Percentiles rank a stretch among this genome's conserved stretches.
phyloP scores from a whole-genome alignment of 75 land plant species.

The Ceratopteris richardii region DNA sequence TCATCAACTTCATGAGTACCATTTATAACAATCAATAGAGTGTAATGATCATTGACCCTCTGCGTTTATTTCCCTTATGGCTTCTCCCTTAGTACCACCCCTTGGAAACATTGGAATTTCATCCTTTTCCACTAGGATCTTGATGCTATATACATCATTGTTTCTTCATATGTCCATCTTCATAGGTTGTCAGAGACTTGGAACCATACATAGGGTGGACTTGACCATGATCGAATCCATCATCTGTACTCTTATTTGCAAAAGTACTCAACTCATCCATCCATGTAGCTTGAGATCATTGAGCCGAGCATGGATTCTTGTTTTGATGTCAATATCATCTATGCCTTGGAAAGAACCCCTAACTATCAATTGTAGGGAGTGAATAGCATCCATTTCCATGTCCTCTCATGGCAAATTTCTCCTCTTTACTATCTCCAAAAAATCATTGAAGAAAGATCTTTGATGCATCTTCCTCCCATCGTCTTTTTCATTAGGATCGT shows the following conservation, averaged over 20 bases:
- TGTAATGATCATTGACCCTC: too few relatives aligned
- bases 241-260: slow-evolving; percentile 89
- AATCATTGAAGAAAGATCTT: slow-evolving; percentile 90
- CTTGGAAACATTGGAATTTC: slow-evolving; percentile 88
- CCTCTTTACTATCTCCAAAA: slow-evolving; percentile 85
- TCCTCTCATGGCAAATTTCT: slow-evolving; percentile 94
- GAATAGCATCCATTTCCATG: slow-evolving; percentile 85
- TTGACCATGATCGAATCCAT: slow-evolving; percentile 83
- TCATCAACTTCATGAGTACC: too few relatives aligned
- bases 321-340: slow-evolving; percentile 56
- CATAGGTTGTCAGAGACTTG: too few relatives aligned
- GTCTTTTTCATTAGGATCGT: slow-evolving; percentile 85
- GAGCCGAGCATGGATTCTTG: slow-evolving; percentile 49
- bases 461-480: slow-evolving; percentile 93
- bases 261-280: slow-evolving; percentile 94
- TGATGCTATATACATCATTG: slow-evolving; percentile 79
- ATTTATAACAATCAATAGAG: too few relatives aligned
- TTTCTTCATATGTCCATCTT: too few relatives aligned
- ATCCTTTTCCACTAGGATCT: slow-evolving; percentile 71
- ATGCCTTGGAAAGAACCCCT: slow-evolving; percentile 78
- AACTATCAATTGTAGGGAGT: slow-evolving; percentile 89
- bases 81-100: slow-evolving; percentile 64
- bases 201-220: too few relatives aligned
- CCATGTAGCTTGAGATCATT: slow-evolving; percentile 69
- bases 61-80: slow-evolving; percentile 47